Percentiles rank a stretch among this genome's conserved stretches.
Conservation (phyloP, 2,329 filamentous ascomycete genomes). For the Bipolaris sorokiniana region DNA sequence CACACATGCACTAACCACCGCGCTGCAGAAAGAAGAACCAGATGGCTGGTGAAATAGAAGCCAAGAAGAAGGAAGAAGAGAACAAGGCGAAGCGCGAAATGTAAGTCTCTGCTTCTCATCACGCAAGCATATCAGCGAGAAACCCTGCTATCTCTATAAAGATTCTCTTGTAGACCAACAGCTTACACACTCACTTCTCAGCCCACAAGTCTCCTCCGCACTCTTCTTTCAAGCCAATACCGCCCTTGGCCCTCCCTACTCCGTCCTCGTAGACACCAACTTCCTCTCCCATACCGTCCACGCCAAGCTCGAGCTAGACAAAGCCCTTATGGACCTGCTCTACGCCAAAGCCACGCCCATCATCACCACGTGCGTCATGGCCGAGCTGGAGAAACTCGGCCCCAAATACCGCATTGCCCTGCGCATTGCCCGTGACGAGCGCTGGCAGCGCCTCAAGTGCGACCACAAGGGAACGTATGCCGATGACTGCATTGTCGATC, state of each 20-base stretch:
- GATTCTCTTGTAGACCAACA: not conserved
- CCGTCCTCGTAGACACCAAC: constrained; percentile 61
- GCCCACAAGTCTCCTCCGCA: constrained; percentile 75
- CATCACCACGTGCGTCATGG: constrained; percentile 78
- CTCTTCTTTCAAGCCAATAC: constrained; percentile 67
- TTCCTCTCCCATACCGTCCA: constrained; percentile 75
- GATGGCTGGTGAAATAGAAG: constrained; percentile 65
- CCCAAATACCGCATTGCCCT: constrained; percentile 84
- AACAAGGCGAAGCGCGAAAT: constrained; percentile 75
- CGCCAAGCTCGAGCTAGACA: constrained; percentile 84
- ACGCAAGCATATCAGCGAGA: not conserved
- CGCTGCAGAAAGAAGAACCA: constrained; percentile 71
- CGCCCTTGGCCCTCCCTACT: constrained; percentile 82
- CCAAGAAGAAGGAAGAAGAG: constrained; percentile 62
- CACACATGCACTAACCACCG: constrained; percentile 15
- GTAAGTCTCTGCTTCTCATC: constrained; percentile 48
- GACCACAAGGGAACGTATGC: constrained; percentile 89
- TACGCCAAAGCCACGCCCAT: constrained; percentile 90
- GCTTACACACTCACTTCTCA: constrained; percentile 37
- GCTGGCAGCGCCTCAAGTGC: constrained; percentile 85
- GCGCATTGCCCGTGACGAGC: constrained; percentile 84
- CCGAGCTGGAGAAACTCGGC: constrained; percentile 87
- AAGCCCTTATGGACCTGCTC: constrained; percentile 91
- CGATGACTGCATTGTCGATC: constrained; percentile 65
- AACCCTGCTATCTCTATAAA: not conserved